A percentile compares a stretch with the other conserved stretches of the same genome.
Evolutionary conservation across 108 stramenopile genomes (phyloP).

Genomic region (Nitzschia inconspicua): DNA sequence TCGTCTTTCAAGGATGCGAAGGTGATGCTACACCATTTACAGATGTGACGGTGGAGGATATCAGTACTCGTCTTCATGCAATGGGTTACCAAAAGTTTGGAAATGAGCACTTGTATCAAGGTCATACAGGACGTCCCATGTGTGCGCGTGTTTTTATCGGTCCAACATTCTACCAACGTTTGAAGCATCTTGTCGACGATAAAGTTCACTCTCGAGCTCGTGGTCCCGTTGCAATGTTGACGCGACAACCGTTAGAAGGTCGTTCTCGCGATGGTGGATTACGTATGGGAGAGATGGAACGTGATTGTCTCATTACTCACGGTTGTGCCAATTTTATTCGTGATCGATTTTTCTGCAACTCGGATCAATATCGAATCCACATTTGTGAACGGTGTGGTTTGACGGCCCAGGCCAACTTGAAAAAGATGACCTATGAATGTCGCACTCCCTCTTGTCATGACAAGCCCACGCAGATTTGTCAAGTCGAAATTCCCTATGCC

Average conservation of each 20-base stretch:
- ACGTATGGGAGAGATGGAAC: constrained; percentile 99
- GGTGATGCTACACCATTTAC: constrained; percentile 99
- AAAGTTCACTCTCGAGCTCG: constrained; percentile 98
- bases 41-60: constrained; percentile 93
- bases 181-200: constrained; percentile 99
- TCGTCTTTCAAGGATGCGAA: constrained; percentile 93
- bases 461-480: constrained; percentile 78
- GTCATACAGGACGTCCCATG: constrained; percentile 95
- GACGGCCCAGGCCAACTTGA: constrained; percentile 93
- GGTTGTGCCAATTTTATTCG: constrained; percentile 98
- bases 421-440: constrained; percentile 96
- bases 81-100: constrained; percentile 98
- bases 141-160: constrained; percentile 97
- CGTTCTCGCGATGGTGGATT: constrained; percentile 97
- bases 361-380: constrained; percentile 96
- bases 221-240: constrained; percentile 97
- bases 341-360: constrained; percentile 97
- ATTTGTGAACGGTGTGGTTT: constrained; percentile 97
- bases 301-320: constrained; percentile 99
- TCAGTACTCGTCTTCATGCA: constrained; percentile 85
- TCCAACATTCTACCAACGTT: constrained; percentile 99
- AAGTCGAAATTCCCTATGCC: constrained; percentile 98
- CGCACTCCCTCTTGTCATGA: constrained; percentile 82
- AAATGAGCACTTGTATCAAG: constrained; percentile 97
- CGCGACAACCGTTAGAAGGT: constrained; percentile 98